A percentile compares a stretch with the other conserved stretches of the same genome.
Conservation (phyloP, 1,284 basidiomycete species). For the Apiotrichum sp. region DNA sequence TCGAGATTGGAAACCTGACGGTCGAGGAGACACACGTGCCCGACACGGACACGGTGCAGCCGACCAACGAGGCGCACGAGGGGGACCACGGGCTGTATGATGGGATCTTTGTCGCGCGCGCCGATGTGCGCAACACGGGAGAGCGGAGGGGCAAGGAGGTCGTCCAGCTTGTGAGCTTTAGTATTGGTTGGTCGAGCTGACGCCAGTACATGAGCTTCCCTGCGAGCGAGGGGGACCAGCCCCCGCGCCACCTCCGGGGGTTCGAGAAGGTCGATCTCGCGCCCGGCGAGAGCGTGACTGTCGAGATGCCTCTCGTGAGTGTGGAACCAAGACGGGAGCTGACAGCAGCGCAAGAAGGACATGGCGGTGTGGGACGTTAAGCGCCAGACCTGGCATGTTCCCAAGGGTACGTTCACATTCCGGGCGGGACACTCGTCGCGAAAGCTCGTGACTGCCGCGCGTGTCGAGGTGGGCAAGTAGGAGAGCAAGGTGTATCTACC, state of each 20-base stretch:
- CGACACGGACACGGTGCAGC: slow-evolving; percentile 40
- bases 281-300: slow-evolving; percentile 31
- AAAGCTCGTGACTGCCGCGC: slow-evolving; percentile 21
- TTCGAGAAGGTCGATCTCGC: slow-evolving; percentile 41
- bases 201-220: slow-evolving; percentile 47
- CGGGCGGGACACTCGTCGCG: slow-evolving; percentile 40
- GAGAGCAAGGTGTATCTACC: too few relatives aligned
- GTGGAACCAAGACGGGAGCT: background rate
- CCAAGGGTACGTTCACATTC: slow-evolving; percentile 39
- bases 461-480: background rate
- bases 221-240: slow-evolving; percentile 37
- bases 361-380: slow-evolving; percentile 47
- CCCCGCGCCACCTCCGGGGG: slow-evolving; percentile 41
- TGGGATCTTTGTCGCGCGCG: slow-evolving; percentile 33
- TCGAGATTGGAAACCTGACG: slow-evolving; percentile 37
- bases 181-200: too few relatives aligned
- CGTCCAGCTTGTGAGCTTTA: slow-evolving; percentile 42
- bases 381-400: slow-evolving; percentile 43
- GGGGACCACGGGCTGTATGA: slow-evolving; percentile 43
- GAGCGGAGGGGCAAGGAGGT: slow-evolving; percentile 45
- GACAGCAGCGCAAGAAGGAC: slow-evolving; percentile 46
- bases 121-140: slow-evolving; percentile 49
- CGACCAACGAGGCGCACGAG: slow-evolving; percentile 45
- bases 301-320: slow-evolving; percentile 43
- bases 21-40: slow-evolving; percentile 20